Base-by-base conservation (phyloP, 208 protist species). In the Balamuthia mandrillaris region DNA sequence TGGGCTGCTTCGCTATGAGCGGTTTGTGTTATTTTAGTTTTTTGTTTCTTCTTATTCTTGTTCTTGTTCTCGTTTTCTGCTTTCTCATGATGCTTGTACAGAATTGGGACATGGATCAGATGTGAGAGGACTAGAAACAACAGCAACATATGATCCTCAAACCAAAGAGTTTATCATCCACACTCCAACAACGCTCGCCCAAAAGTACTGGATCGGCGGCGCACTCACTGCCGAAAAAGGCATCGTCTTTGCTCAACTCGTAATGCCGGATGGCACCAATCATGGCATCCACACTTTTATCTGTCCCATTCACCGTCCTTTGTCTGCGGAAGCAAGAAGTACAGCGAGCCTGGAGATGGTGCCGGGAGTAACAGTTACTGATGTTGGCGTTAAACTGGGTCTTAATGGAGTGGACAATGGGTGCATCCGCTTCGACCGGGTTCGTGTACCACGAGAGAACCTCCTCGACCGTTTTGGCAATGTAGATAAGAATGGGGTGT, bases 401-500 rank as follows among this genome's bases (percentile, higher is more conserved):
- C 39, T 10, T 24, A 78, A 70, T 49, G 68, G 68, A 10, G 44
- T 78, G 14, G 68, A 78, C 68, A 78, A 78, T 39, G 68, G 16
- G 14, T 54, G 39, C 49, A 63, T 78, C 39, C 16, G 16, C 14
- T 54, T 78, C 9, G 21, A 63, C 68, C 14, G 58, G n/a, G 68
- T 78, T 29, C 16, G 10, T 29, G 49, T 78, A 10, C 68, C 68
- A 14, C 39, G 68, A 18, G 16, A 78, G n/a, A 29, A 10, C 39
- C 39, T 78, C 44, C 68, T 78, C n/a, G 47, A 21, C 12, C 39
- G 68, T 24, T 54, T 14, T 24, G 10, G 79, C 45, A 51, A 83
- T 14, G 82, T 88, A 1, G 81, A 66, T 12, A 54, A 86, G 33
- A 60, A 37, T 16, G 85, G 77, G 9, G 86, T 86, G 29, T 87